Evolutionary conservation across 176 grass and related monocot genomes (phyloP), one percentile per base, ranked within the genome.

Genomic region (Oryza rufipogon): DNA sequence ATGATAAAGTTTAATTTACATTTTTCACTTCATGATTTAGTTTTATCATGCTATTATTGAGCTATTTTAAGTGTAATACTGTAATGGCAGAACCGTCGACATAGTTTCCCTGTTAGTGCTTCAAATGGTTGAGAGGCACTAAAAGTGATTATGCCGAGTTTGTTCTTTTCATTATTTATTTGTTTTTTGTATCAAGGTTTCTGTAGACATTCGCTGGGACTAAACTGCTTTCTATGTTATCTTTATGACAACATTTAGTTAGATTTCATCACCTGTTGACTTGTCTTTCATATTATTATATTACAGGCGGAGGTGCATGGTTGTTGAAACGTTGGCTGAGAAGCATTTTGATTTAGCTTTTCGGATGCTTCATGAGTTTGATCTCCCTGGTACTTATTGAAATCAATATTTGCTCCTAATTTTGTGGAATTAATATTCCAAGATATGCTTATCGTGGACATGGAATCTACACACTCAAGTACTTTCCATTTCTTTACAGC

Each of bases 301-400:
- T 85, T 87, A 76, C 87, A 98, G 93, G 93, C 91, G 96, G 80
- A 93, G 96, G 33, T 98, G 96, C 73, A 83, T 84, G 58, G 91
- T 98, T 88, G 96, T 92, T 63, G 96, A 98, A 89, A 87, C 89
- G 46, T 78, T 98, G 74, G 89, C 96, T 70, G 93, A 98, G 83
- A 98, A 98, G 78, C 89, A 93, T 93, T 98, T 98, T 88, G 87
- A 98, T 80, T 88, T 93, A 84, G 96, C 93, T 88, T 98, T 95
- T 81, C 84, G 87, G 86, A 87, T 95, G 86, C 88, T 98, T 85
- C 85, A 92, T 70, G 96, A 98, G 60, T 98, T 98, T 79, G 88
- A 93, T 76, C 93, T 98, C 54, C 93, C 93, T 82, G 95, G 95
- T 98, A 91, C 68, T 46, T 49, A 61, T 69, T 46, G 25, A 38